Evolutionary conservation across 163 green algal species (phyloP).

Genomic region (Scenedesmus sp.): DNA sequence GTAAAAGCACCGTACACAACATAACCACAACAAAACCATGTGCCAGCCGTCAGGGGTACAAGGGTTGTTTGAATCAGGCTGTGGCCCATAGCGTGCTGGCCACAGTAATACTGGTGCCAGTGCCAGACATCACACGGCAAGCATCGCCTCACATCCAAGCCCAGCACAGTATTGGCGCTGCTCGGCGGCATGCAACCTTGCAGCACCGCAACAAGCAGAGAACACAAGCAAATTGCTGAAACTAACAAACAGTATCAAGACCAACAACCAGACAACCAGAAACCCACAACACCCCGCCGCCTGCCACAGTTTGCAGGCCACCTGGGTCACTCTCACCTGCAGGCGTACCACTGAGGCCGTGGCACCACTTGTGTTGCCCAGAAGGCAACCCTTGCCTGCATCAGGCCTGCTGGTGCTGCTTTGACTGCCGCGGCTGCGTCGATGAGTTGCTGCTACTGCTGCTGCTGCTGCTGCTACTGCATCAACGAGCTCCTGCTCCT

Average conservation of each 20-base stretch:
- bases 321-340: not conserved
- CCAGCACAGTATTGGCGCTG: not conserved
- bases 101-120: slow-evolving; percentile 15
- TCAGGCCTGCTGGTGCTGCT: too few relatives aligned
- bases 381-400: too few relatives aligned
- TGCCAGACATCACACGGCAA: slow-evolving; percentile 7
- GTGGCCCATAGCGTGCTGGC: not conserved
- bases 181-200: not conserved
- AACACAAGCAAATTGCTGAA: too few relatives aligned
- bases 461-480: not conserved
- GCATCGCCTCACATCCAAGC: not conserved
- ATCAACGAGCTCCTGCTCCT: not conserved
- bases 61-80: not conserved
- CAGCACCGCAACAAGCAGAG: too few relatives aligned
- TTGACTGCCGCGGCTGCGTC: too few relatives aligned
- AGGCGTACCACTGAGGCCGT: not conserved
- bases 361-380: too few relatives aligned
- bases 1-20: too few relatives aligned
- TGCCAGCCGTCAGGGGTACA: slow-evolving; percentile 10
- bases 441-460: too few relatives aligned
- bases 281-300: not conserved
- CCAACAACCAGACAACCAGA: too few relatives aligned
- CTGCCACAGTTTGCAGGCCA: not conserved
- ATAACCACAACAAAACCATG: not conserved
- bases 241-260: too few relatives aligned